Conservation (phyloP, 768 basidiomycete genomes). For the Amanita fuliginea region DNA sequence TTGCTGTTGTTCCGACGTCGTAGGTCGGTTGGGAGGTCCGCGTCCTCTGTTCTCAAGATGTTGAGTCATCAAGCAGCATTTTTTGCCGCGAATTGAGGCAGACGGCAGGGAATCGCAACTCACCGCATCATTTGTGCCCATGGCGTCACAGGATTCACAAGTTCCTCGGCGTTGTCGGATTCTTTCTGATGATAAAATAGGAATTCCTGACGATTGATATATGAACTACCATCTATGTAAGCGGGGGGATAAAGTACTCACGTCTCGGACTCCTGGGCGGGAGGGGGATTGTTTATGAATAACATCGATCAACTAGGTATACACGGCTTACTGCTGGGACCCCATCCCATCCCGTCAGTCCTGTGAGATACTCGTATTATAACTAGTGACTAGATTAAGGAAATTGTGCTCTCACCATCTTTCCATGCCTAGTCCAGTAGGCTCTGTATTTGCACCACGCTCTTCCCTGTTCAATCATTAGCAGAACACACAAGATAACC, state of each 20-base stretch:
- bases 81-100: background rate
- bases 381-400: background rate
- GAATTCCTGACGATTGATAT: slow-evolving; percentile 46
- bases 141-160: slow-evolving; percentile 49
- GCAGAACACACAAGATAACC: background rate
- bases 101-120: slow-evolving; percentile 11
- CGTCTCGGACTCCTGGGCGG: slow-evolving; percentile 38
- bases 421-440: slow-evolving; percentile 78
- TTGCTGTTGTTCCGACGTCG: slow-evolving; percentile 24
- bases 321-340: slow-evolving; percentile 61
- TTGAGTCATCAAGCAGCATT: slow-evolving; percentile 9
- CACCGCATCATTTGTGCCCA: slow-evolving; percentile 71
- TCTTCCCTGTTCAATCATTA: slow-evolving; percentile 41
- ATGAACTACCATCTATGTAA: background rate
- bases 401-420: slow-evolving; percentile 40
- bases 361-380: slow-evolving; percentile 12
- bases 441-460: slow-evolving; percentile 72
- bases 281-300: slow-evolving; percentile 8
- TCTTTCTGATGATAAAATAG: slow-evolving; percentile 80
- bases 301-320: background rate
- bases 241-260: slow-evolving; percentile 14
- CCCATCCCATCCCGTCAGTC: slow-evolving; percentile 71
- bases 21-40: slow-evolving; percentile 17
- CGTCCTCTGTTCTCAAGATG: slow-evolving; percentile 12
- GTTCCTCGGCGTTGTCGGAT: slow-evolving; percentile 44